Base-by-base conservation (phyloP, 2,329 filamentous ascomycete species). In the Neofusicoccum cordaticola region DNA sequence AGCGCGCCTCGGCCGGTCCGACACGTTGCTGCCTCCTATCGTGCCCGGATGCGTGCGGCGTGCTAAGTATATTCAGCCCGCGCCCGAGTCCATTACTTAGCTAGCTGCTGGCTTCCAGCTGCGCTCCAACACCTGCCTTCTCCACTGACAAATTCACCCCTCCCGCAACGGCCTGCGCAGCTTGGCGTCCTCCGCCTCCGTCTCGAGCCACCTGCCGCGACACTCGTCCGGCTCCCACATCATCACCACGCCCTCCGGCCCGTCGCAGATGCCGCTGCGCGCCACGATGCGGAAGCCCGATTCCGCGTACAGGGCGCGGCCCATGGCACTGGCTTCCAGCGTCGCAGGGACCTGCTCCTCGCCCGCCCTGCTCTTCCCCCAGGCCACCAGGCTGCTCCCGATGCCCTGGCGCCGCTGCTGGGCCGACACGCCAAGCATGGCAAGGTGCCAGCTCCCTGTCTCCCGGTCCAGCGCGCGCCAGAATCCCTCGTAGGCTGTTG, bases 21-120 rank as follows among this genome's bases (percentile, higher is more conserved):
- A 58, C 41, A 35, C 39, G 35, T 35, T 56, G n/a, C 51, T 35
- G 53, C 53, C 53, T 58, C 53, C 53, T 58, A 58, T 58, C 53
- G 53, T 27, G 39, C 53, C 27, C 41, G 39, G 53, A 62, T 48
- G 37, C 31, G 50, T 15, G 35, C 44, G 58, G 47, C 57, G 22
- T 47, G 57, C 57, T 39, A n/a, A n/a, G n/a, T n/a, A 44, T 34
- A 61, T 61, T 22, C 57, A 61, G 56, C 41, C 41, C 56, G n/a
- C 42, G 22, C 56, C 35, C 52, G 17, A 13, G 19, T 19, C 35
- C 37, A 22, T 47, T 48, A 17, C 22, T 22, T 22, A 22, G 22
- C 22, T 22, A 22, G 22, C 22, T 22, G 27, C 37, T 19, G 19
- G 27, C 41, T 35, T 13, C 27, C 42, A 35, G 19, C 27, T 15